Evolutionary conservation across 1,139 yeast species (phyloP).

Genomic region (Saccharomycopsis phalli): DNA sequence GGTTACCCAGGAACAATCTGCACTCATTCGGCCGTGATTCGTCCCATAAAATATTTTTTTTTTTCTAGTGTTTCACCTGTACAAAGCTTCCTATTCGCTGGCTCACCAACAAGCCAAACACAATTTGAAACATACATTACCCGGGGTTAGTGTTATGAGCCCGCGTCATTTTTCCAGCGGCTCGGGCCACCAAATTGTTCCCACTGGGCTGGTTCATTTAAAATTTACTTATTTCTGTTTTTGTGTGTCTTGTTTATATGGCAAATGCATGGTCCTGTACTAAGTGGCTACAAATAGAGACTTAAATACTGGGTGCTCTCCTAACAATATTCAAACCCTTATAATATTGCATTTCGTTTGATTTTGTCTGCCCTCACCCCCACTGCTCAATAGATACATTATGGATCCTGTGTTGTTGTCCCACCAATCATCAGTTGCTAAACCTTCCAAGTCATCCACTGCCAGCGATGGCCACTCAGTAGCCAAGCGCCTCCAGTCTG

Average conservation of each 20-base stretch:
- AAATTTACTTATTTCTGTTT: conserved; percentile 6
- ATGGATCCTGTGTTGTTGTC: conserved; percentile 10
- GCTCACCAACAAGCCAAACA: too few relatives aligned
- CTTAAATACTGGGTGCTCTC: background rate
- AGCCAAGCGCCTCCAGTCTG: conserved; percentile 40
- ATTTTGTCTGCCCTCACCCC: background rate
- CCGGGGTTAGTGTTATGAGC: background rate
- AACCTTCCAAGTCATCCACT: background rate
- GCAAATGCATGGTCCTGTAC: conserved; percentile 1
- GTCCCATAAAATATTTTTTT: too few relatives aligned
- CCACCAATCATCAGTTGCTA: conserved; percentile 2
- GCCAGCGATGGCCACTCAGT: conserved; percentile 28
- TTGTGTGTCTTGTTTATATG: conserved; percentile 7
- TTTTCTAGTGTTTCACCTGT: too few relatives aligned
- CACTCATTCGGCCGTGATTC: too few relatives aligned
- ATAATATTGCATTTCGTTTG: background rate
- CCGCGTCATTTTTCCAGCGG: background rate
- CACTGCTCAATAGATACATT: background rate
- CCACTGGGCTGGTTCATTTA: background rate
- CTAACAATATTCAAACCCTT: background rate
- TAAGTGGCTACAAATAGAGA: too few relatives aligned
- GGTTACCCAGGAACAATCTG: too few relatives aligned
- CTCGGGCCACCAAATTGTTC: background rate
- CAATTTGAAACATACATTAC: background rate
- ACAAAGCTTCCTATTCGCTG: too few relatives aligned